phyloP scores from a whole-genome alignment of 2,329 filamentous ascomycete genomes.

The Colletotrichum eremochloae region DNA sequence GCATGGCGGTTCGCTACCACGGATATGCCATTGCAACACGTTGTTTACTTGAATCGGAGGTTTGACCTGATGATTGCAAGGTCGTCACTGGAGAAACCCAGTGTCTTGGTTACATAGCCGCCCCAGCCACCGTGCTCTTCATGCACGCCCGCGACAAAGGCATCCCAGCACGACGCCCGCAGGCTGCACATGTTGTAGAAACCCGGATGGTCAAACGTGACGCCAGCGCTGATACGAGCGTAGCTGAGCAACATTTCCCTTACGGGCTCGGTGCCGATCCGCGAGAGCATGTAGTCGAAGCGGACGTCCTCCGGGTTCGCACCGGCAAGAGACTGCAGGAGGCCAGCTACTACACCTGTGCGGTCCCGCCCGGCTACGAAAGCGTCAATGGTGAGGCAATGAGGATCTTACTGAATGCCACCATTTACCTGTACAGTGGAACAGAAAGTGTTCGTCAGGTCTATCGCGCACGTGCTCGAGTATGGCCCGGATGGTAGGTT shows the following conservation, averaged over 20 bases:
- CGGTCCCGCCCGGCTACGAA: slow-evolving; percentile 66
- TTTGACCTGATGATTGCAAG: slow-evolving; percentile 62
- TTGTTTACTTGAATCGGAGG: slow-evolving; percentile 52
- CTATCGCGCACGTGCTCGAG: slow-evolving; percentile 63
- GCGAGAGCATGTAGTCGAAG: slow-evolving; percentile 67
- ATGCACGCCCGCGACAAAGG: slow-evolving; percentile 59
- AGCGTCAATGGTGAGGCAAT: not conserved
- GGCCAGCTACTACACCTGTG: slow-evolving; percentile 64
- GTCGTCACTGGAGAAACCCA: slow-evolving; percentile 63
- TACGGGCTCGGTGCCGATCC: slow-evolving; percentile 65
- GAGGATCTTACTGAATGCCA: not conserved
- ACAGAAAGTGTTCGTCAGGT: slow-evolving; percentile 59
- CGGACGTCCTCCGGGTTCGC: slow-evolving; percentile 56
- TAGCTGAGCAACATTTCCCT: slow-evolving; percentile 61
- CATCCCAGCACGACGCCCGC: slow-evolving; percentile 59
- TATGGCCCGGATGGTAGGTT: slow-evolving; percentile 57
- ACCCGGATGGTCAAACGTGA: slow-evolving; percentile 53
- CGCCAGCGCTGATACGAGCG: slow-evolving; percentile 54
- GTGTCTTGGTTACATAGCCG: slow-evolving; percentile 58
- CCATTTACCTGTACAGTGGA: slow-evolving; percentile 67
- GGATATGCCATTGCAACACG: not conserved
- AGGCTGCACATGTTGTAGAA: slow-evolving; percentile 63
- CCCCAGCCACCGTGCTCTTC: slow-evolving; percentile 63
- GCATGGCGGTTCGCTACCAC: not conserved
- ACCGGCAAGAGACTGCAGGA: slow-evolving; percentile 66